Percentiles rank a stretch among this genome's conserved stretches.
Evolutionary conservation across 78 protist species (phyloP).

Genomic region (Chrysochromulina parva): DNA sequence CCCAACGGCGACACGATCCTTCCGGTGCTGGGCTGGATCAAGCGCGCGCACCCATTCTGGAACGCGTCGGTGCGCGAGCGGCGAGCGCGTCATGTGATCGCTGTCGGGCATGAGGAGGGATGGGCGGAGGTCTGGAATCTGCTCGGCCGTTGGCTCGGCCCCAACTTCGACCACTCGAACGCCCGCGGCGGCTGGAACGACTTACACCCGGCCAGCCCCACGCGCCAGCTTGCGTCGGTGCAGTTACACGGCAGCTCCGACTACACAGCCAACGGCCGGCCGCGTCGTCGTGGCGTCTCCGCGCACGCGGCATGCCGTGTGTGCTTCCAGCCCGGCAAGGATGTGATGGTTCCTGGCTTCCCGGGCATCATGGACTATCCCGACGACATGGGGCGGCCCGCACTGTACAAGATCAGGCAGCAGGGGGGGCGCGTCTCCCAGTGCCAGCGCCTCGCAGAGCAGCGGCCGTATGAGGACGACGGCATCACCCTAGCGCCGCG

Average conservation of each 20-base stretch:
- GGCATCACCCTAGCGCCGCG: neutral
- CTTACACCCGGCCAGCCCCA: neutral
- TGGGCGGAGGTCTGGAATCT: neutral
- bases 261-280: neutral
- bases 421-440: neutral
- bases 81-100: neutral
- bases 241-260: neutral
- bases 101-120: neutral
- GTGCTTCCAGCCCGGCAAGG: constrained; percentile 5
- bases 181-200: neutral
- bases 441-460: neutral
- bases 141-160: no score
- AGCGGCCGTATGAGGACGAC: no score
- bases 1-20: neutral
- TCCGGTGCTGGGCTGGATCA: neutral
- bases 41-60: neutral
- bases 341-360: neutral
- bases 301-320: neutral
- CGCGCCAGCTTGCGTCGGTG: constrained; percentile 3
- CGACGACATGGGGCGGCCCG: no score
- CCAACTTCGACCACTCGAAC: neutral
- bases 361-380: constrained; percentile 3
- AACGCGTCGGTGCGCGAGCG: constrained; percentile 8
- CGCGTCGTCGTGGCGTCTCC: neutral
- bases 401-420: no score